Evolutionary conservation across 1,139 yeast species (phyloP), one percentile per base, ranked within the genome.

Genomic region (Kurtzmaniella quercitrusa): DNA sequence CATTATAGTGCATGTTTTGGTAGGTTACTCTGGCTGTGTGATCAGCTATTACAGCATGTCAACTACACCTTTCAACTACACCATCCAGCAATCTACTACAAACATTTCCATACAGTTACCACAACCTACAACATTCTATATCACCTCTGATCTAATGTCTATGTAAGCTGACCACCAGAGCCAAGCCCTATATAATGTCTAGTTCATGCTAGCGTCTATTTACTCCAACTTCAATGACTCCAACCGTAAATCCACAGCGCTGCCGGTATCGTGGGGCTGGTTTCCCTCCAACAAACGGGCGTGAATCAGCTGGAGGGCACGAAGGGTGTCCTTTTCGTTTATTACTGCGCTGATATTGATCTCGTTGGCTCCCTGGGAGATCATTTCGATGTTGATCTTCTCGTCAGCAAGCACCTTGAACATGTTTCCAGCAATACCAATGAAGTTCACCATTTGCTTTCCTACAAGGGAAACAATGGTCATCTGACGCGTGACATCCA

Each of bases 401-500:
- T 93, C 96, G 58, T 88, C 94, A 4, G 98, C 98, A 55, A 93
- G 72, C 2, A 95, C 89, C 53, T 91, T 84, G 68, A 93, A 93
- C 97, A 93, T 93, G 52, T 89, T 85, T 38, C 98, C 97, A 0
- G 98, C 98, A 59, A 90, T 91, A 60, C 98, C 98, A 51, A 93
- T 87, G 60, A 86, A 80, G 60, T 90, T 96, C 58, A 90, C 93
- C 98, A 93, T 93, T 62, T 93, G 95, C 58, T 88, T 90, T 37
- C 98, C 98, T 39, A 93, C 98, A 44, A 93, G 75, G 4, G 98
- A 90, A 21, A 93, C 84, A 58, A 93, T 93, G 51, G 96, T 84
- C 85, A 93, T 81, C 51, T 85, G 81, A 52, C 86, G 79, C 1
- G 95, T 87, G 41, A 91, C 82, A 57, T 93, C 98, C 38, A 93